Base-by-base conservation (phyloP, 306 rosid genomes). In the Prunus padus region DNA sequence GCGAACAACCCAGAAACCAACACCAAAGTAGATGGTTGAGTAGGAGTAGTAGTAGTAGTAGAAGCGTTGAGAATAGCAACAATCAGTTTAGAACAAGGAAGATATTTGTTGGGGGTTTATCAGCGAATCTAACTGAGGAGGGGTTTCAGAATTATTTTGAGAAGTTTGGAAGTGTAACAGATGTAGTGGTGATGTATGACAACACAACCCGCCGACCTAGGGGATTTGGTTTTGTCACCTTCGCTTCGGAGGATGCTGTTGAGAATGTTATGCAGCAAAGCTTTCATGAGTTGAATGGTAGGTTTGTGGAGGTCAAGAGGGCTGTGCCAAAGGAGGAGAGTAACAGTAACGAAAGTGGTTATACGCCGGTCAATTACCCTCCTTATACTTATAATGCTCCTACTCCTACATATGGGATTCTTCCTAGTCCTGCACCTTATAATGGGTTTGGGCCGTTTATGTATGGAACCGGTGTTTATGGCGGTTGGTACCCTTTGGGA, bases 181-280 rank as follows among this genome's bases (percentile, higher is more conserved):
- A 93, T 65, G 95, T 90, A 40, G 98, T 93, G 69, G 93, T 93
- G 76, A 93, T 93, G 95, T 91, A 86, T 77, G 96, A 90, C 80
- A 86, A 87, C 67, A 26, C 77, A 49, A 93, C 96, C 64, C 87
- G 78, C 40, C 82, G 96, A 44, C 96, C 98, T 13, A 84, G 98
- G 76, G 98, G 98, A 0, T 93, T 93, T 79, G 98, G 98, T 61
- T 93, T 93, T 47, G 82, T 93, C 46, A 93, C 98, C 44, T 93
- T 87, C 46, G 98, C 84, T 67, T 89, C 86, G 0, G 91, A 87
- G 74, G 95, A 87, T 4, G 80, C 97, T 0, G 97, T 87, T 73
- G 90, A 87, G 71, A 85, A 57, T 67, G 98, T 89, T 28, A 79
- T 88, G 85, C 67, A 76, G 76, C 79, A 81, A 19, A 93, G 42